Conservation (phyloP, 257 asterid species). For the Solanum corneliomulleri region DNA sequence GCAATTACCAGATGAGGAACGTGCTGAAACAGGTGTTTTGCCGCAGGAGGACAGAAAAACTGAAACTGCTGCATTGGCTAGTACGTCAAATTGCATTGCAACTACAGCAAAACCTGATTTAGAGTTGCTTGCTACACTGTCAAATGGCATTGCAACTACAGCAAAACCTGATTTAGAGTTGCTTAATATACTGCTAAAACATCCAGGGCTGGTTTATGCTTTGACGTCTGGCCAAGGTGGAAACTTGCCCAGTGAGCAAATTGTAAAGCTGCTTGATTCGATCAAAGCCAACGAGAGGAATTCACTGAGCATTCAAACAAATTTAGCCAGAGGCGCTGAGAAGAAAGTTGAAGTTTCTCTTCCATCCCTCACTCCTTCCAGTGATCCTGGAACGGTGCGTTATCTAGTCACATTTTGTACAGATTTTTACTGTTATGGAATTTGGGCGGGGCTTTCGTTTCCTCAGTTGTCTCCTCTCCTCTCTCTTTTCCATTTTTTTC, state of each 20-base stretch:
- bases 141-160: constrained; percentile 20
- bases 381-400: constrained; percentile 95
- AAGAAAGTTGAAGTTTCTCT: constrained; percentile 74
- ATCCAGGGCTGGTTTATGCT: constrained; percentile 83
- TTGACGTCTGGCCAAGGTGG: constrained; percentile 81
- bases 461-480: neutral
- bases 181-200: constrained; percentile 60
- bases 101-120: constrained; percentile 62
- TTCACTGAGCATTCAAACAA: constrained; percentile 33
- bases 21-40: constrained; percentile 21
- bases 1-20: constrained; percentile 69
- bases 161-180: constrained; percentile 78
- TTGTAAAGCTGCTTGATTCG: constrained; percentile 75
- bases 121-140: constrained; percentile 48
- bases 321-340: constrained; percentile 29
- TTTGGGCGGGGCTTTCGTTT: neutral
- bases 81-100: constrained; percentile 23
- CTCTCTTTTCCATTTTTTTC: neutral
- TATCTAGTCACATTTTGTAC: constrained; percentile 48
- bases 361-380: constrained; percentile 96
- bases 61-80: constrained; percentile 18
- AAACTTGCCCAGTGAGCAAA: constrained; percentile 46
- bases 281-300: constrained; percentile 51
- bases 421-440: constrained; percentile 16
- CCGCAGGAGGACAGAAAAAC: constrained; percentile 4